Percentiles rank a stretch among this genome's conserved stretches.
phyloP scores from a whole-genome alignment of 306 rosid genomes.

The Herpetospermum pedunculosum region DNA sequence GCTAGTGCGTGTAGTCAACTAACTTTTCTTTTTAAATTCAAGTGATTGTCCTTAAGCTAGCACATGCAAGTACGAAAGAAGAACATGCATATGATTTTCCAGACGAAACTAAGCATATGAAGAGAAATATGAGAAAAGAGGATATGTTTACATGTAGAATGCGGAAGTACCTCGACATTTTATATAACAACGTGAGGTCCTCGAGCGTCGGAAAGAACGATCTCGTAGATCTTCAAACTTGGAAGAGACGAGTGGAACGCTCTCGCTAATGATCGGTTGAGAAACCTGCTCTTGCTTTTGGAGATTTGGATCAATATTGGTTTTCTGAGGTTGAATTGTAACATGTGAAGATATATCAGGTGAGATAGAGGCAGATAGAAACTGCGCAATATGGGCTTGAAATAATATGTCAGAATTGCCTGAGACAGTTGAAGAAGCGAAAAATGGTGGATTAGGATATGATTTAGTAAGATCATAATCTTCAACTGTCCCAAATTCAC shows the following conservation, averaged over 20 bases:
- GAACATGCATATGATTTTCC: not conserved
- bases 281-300: not conserved
- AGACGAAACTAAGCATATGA: not conserved
- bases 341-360: not conserved
- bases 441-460: not conserved
- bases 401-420: not conserved
- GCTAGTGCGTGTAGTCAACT: not conserved
- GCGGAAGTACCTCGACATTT: not conserved
- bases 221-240: not conserved
- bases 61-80: not conserved
- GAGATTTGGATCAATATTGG: not conserved
- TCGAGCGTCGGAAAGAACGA: not conserved
- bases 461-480: not conserved
- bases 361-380: not conserved
- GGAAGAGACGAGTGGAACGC: not conserved
- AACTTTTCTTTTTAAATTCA: not conserved
- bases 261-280: not conserved
- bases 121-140: not conserved
- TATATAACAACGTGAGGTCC: not conserved
- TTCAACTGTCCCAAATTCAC: not conserved
- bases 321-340: not conserved
- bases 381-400: not conserved
- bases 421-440: not conserved
- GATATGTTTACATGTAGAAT: not conserved
- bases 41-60: not conserved